Percentiles rank a stretch among this genome's conserved stretches.
Conservation (phyloP, 306 rosid species). For the Vicia faba region DNA sequence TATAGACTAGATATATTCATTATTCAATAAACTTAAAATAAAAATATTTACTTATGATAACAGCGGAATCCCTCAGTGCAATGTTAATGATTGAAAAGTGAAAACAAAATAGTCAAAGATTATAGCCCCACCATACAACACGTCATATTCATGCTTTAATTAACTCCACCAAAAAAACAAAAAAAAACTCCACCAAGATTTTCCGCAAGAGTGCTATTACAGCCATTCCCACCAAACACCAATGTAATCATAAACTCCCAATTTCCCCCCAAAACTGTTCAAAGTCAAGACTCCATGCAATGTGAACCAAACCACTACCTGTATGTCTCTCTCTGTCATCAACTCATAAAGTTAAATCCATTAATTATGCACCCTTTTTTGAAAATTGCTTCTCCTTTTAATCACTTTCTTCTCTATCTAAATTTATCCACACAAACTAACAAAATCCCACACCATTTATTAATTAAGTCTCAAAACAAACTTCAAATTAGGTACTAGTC, state of each 20-base stretch:
- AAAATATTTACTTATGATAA: too few relatives aligned
- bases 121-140: conserved; percentile 33
- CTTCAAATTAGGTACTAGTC: conserved; percentile 14
- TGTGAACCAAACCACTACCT: conserved; percentile 40
- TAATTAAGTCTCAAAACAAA: conserved; percentile 12
- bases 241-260: conserved; percentile 3
- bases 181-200: conserved; percentile 32
- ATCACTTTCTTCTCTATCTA: conserved; percentile 13
- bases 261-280: conserved; percentile 37
- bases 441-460: conserved; percentile 25
- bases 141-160: conserved; percentile 33
- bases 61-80: too few relatives aligned
- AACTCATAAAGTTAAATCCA: conserved; percentile 40
- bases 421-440: conserved; percentile 14
- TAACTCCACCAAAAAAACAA: conserved; percentile 26
- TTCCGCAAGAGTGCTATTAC: conserved; percentile 20
- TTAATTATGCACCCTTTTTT: conserved; percentile 31
- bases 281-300: conserved; percentile 2
- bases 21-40: too few relatives aligned
- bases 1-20: too few relatives aligned
- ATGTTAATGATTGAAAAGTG: conserved; percentile 1
- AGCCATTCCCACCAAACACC: conserved; percentile 21
- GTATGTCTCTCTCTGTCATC: conserved; percentile 47
- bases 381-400: conserved; percentile 7
- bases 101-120: conserved; percentile 37